phyloP scores from a whole-genome alignment of 352 stramenopile species.

The Albugo laibachii region DNA sequence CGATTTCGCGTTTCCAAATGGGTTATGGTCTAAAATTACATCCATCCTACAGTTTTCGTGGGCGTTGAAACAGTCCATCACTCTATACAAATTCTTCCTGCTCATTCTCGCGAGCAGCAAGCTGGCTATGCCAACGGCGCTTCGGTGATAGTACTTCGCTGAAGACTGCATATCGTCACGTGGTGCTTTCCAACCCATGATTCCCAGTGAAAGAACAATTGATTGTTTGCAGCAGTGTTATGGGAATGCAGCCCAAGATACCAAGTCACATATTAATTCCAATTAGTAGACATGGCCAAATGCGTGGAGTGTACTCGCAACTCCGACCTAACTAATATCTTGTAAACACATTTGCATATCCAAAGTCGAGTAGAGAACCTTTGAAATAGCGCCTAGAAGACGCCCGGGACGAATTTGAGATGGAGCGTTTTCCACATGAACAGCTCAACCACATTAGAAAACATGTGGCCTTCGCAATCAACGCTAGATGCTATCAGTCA shows the following conservation, averaged over 20 bases:
- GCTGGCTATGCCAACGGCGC: constrained; percentile 2
- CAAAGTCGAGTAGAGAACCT: constrained; percentile 41
- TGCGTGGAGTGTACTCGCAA: too few relatives aligned
- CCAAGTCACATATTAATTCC: too few relatives aligned
- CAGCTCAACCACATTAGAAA: constrained; percentile 12
- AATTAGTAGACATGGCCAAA: too few relatives aligned
- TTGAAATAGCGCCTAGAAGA: constrained; percentile 81
- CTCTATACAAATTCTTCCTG: background rate
- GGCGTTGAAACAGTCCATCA: background rate
- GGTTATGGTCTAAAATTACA: too few relatives aligned
- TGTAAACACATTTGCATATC: too few relatives aligned
- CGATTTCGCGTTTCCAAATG: too few relatives aligned
- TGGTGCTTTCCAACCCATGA: background rate
- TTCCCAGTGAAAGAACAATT: constrained; percentile 23
- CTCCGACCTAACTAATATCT: too few relatives aligned
- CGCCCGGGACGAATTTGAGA: constrained; percentile 29
- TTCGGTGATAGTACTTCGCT: constrained; percentile 36
- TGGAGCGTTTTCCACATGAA: constrained; percentile 82
- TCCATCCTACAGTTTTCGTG: background rate
- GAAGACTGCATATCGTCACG: constrained; percentile 10
- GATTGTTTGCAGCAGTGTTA: constrained; percentile 31
- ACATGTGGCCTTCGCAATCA: too few relatives aligned
- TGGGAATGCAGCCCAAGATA: too few relatives aligned
- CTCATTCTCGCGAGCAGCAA: background rate
- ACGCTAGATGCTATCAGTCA: too few relatives aligned